These are phyloP conservation scores for Xylaria curta DNA, from an alignment of 495 filamentous ascomycete species.

Conservation along the genomic window DNA sequence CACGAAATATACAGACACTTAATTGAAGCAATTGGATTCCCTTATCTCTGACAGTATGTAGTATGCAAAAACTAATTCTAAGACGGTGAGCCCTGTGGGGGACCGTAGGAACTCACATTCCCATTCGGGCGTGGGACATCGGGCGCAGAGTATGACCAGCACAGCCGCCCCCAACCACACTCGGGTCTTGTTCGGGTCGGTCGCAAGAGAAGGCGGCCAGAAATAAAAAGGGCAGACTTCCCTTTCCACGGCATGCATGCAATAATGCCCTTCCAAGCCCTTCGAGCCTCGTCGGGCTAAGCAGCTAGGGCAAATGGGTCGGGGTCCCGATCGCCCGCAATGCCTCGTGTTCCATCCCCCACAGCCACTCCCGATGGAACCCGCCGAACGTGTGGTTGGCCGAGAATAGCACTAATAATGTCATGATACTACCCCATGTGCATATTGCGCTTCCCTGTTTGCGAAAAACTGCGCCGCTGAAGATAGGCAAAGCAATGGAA, in stretches of 20 bases:
- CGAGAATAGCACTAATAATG: conserved; percentile 10
- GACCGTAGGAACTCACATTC: no score
- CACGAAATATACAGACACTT: no score
- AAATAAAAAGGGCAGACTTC: conserved; percentile 12
- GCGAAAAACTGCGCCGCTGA: not conserved
- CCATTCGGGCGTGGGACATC: not conserved
- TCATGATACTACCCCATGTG: conserved; percentile 18
- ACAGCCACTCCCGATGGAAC: conserved; percentile 18
- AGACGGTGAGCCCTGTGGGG: no score
- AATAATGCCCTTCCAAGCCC: not conserved
- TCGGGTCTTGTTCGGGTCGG: not conserved
- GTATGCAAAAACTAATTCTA: no score
- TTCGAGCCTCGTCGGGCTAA: conserved; percentile 6
- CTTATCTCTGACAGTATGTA: no score
- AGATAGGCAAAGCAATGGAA: conserved; percentile 6
- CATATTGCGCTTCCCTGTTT: not conserved
- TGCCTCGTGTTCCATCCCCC: conserved; percentile 6
- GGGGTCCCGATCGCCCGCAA: conserved; percentile 32
- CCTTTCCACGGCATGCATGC: not conserved
- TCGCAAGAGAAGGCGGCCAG: not conserved
- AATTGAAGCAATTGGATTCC: no score
- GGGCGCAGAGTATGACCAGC: not conserved
- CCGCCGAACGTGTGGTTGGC: conserved; percentile 6
- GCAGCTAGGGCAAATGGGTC: conserved; percentile 24
- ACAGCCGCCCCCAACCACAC: conserved; percentile 5